phyloP scores from a whole-genome alignment of 2,329 filamentous ascomycete genomes.

The Pseudogymnoascus sp. region DNA sequence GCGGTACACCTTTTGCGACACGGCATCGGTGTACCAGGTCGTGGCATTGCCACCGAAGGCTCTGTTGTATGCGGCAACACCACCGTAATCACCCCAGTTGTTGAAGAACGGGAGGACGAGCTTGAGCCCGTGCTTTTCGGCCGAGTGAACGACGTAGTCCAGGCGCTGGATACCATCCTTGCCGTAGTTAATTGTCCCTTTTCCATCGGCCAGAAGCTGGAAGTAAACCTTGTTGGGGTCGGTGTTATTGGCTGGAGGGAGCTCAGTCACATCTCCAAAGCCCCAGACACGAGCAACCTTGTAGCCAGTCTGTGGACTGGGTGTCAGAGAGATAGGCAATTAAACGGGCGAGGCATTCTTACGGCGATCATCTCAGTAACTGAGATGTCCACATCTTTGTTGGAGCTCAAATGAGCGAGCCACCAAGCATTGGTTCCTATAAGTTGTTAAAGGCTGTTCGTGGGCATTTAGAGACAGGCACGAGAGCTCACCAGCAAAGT shows the following conservation, averaged over 20 bases:
- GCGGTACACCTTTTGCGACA: conserved; percentile 46
- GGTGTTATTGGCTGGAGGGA: conserved; percentile 25
- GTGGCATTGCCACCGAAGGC: conserved; percentile 44
- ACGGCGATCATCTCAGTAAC: conserved; percentile 36
- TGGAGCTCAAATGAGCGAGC: conserved; percentile 43
- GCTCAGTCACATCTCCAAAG: conserved; percentile 48
- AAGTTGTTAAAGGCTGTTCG: not conserved
- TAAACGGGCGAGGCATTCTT: not conserved
- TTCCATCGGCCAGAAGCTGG: conserved; percentile 36
- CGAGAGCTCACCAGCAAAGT: conserved; percentile 36
- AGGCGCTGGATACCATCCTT: conserved; percentile 54
- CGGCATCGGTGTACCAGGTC: conserved; percentile 49
- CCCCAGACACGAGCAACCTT: conserved; percentile 55
- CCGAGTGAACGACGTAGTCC: conserved; percentile 53
- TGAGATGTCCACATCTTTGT: conserved; percentile 46
- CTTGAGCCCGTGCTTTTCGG: conserved; percentile 51
- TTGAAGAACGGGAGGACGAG: conserved; percentile 59
- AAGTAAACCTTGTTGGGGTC: conserved; percentile 37
- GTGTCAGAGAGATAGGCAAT: conserved; percentile 8
- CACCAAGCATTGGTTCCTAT: conserved; percentile 48
- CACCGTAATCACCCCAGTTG: conserved; percentile 61
- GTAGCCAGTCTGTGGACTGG: conserved; percentile 38
- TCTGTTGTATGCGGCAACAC: conserved; percentile 49
- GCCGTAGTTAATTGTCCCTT: conserved; percentile 54
- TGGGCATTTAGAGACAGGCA: not conserved